Conservation (phyloP, 1,284 basidiomycete species). For the Gomphus bonarii region DNA sequence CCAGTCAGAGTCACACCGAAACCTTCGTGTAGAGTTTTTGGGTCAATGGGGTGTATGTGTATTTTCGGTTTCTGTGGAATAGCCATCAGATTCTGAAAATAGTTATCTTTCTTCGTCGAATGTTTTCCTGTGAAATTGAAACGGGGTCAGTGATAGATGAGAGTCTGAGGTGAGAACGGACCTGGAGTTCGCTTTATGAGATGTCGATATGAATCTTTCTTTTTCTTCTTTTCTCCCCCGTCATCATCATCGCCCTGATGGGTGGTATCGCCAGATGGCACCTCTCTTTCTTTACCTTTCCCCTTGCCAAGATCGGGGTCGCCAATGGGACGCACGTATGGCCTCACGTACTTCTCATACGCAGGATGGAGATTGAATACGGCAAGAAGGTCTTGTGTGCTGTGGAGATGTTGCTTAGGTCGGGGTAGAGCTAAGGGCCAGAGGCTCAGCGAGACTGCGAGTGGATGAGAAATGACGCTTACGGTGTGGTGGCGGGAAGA, state of each 20-base stretch:
- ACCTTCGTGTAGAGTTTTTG: constrained; percentile 55
- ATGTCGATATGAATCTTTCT: constrained; percentile 67
- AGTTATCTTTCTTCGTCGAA: constrained; percentile 74
- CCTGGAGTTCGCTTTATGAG: constrained; percentile 68
- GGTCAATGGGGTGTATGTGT: constrained; percentile 53
- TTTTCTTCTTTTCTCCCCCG: constrained; percentile 49
- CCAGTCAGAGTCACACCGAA: constrained; percentile 41
- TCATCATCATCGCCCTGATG: constrained; percentile 38
- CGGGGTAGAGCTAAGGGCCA: constrained; percentile 2
- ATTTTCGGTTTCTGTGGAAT: constrained; percentile 63
- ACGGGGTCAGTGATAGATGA: constrained; percentile 10
- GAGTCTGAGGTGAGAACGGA: constrained; percentile 26
- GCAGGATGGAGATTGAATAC: constrained; percentile 56
- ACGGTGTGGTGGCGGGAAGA: constrained; percentile 9
- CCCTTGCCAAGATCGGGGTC: constrained; percentile 37
- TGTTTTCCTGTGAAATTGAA: constrained; percentile 47
- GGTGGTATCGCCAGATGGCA: constrained; percentile 27
- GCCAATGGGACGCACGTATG: constrained; percentile 24
- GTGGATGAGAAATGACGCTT: neutral
- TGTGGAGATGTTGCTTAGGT: constrained; percentile 18
- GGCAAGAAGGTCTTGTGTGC: constrained; percentile 64
- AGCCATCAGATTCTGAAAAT: constrained; percentile 51
- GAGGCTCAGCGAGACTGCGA: neutral
- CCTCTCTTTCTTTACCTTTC: constrained; percentile 37
- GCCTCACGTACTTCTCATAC: constrained; percentile 68